Evolutionary conservation across 2,329 filamentous ascomycete species (phyloP), one percentile per base, ranked within the genome.

Genomic region (Aspergillus pseudonomiae): DNA sequence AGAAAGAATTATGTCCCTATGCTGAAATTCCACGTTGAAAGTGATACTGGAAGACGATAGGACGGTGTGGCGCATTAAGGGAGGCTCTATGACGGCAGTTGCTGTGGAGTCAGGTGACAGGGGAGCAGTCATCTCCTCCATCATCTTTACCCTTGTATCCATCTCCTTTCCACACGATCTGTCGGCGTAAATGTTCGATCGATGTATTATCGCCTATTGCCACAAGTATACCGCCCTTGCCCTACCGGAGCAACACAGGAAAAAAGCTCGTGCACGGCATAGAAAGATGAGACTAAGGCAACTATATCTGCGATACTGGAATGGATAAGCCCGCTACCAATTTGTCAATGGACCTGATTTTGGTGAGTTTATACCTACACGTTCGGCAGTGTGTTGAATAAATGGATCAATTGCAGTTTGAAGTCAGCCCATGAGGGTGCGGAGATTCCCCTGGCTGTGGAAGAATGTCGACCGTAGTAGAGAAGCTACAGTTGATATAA

Each of bases 101-200:
- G 14, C 14, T 53, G 39, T 36, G 26, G 55, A 52, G 62, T 64
- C 65, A 67, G 52, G 58, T 59, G 59, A 57, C 26, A 7, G n/a
- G 28, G 43, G 28, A 34, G 34, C 52, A 53, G 28, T 9, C 43
- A 26, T 19, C 12, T 48, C 57, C 10, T 50, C 21, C 24, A 24
- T 50, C 24, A 45, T 21, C 16, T n/a, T 24, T 43, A 46, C 21
- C 24, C 14, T 41, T 30, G 12, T 26, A 52, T 59, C 32, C 26
- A 41, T 48, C 45, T 43, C 34, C 19, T 10, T 24, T 36, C 5
- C 5, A 5, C 9, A 28, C 6, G 14, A 21, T 39, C 16, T 24
- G 30, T n/a, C 30, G 12, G 11, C n/a, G 50, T 21, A 21, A 19
- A 26, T 19, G 46, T 30, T 28, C 9, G 3, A 16, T n/a, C 14